Evolutionary conservation across 176 grass and related monocot species (phyloP).

Genomic region (Dactylis glomerata): DNA sequence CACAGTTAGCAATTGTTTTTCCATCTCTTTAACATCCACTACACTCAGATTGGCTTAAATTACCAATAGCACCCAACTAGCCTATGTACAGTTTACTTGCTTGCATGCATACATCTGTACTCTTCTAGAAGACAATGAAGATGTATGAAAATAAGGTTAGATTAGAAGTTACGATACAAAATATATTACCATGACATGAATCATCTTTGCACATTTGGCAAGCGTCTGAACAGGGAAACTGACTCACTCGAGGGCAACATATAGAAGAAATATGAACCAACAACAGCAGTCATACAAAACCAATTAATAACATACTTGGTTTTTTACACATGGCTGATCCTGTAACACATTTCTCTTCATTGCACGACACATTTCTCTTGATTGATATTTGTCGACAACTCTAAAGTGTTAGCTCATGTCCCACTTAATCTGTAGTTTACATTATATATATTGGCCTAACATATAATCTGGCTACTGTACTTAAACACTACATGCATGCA

Average conservation of each 20-base stretch:
- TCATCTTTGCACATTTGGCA: constrained; percentile 99
- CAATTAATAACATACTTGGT: constrained; percentile 59
- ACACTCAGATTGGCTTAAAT: background rate
- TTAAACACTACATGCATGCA: no score
- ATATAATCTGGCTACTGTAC: no score
- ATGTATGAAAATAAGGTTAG: background rate
- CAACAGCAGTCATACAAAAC: background rate
- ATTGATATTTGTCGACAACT: no score
- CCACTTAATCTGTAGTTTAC: no score
- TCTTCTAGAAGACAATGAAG: background rate
- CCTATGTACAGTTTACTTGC: background rate
- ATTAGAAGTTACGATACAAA: background rate
- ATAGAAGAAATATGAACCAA: background rate
- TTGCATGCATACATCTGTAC: background rate
- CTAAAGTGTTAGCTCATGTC: no score
- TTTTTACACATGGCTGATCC: no score
- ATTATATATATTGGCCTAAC: no score
- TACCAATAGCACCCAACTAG: no score
- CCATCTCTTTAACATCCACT: background rate
- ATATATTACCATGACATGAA: constrained; percentile 93
- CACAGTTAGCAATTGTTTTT: background rate
- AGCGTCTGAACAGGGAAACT: constrained; percentile 97
- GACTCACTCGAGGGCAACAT: constrained; percentile 85
- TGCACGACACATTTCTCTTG: no score
- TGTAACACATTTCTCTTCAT: no score